These are phyloP conservation scores for Magnaporthiopsis poae DNA, from an alignment of 2,329 filamentous ascomycete species.

Conservation along the genomic window DNA sequence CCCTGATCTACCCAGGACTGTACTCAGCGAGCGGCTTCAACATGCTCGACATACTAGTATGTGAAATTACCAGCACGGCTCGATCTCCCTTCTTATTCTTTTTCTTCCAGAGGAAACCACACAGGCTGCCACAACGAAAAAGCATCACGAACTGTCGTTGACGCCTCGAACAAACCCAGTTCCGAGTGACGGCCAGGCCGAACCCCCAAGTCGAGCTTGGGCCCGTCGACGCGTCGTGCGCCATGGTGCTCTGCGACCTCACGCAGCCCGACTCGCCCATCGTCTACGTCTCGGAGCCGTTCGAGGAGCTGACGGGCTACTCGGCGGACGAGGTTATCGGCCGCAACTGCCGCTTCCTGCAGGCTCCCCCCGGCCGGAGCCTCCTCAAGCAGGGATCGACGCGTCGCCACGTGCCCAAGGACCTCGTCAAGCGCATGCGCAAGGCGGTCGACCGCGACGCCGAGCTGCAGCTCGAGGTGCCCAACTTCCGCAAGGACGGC, in stretches of 20 bases:
- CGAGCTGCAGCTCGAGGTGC: slow-evolving; percentile 45
- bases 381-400: slow-evolving; percentile 46
- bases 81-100: background rate
- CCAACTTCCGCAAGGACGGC: slow-evolving; percentile 75
- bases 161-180: background rate
- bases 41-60: slow-evolving; percentile 45
- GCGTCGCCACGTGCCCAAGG: slow-evolving; percentile 53
- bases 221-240: slow-evolving; percentile 73
- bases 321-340: slow-evolving; percentile 63
- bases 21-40: slow-evolving; percentile 47
- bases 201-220: slow-evolving; percentile 72
- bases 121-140: background rate
- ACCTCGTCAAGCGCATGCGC: slow-evolving; percentile 53
- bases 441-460: slow-evolving; percentile 32
- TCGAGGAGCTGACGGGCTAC: slow-evolving; percentile 71
- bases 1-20: slow-evolving; percentile 45
- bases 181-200: background rate
- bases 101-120: too few relatives aligned
- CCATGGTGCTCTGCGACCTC: slow-evolving; percentile 74
- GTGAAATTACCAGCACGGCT: slow-evolving; percentile 13
- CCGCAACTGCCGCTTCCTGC: slow-evolving; percentile 75
- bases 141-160: background rate
- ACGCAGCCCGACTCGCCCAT: slow-evolving; percentile 65
- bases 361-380: slow-evolving; percentile 48
- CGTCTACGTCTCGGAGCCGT: slow-evolving; percentile 74